Conservation (phyloP, 2,329 filamentous ascomycete species). For the Botrytis byssoidea region DNA sequence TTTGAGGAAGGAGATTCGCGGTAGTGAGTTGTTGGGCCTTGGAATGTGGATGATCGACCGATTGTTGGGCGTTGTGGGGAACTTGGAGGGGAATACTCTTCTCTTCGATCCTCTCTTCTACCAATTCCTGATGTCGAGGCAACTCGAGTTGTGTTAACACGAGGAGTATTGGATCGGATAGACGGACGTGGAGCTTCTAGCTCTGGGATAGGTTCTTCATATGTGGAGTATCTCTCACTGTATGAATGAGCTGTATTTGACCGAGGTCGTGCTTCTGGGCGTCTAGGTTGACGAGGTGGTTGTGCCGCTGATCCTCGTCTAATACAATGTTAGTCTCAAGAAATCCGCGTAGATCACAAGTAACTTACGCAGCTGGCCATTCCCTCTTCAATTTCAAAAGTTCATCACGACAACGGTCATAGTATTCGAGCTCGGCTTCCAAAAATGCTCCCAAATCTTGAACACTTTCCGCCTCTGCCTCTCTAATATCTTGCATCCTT, state of each 20-base stretch:
- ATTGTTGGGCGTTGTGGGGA: conserved; percentile 47
- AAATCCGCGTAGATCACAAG: not conserved
- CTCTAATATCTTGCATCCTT: conserved; percentile 95
- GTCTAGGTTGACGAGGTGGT: conserved; percentile 30
- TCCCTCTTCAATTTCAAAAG: conserved; percentile 67
- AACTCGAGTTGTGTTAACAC: conserved; percentile 28
- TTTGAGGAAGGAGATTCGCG: conserved; percentile 50
- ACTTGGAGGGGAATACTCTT: conserved; percentile 31
- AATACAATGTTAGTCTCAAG: not conserved
- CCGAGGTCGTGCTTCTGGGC: conserved; percentile 46
- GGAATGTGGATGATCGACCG: conserved; percentile 56
- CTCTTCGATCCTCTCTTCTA: conserved; percentile 28
- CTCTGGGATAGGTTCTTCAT: conserved; percentile 50
- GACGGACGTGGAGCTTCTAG: conserved; percentile 46
- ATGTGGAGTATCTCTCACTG: conserved; percentile 55
- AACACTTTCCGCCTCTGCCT: conserved; percentile 81
- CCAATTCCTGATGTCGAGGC: conserved; percentile 32
- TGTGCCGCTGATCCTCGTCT: conserved; percentile 16
- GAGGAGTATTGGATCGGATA: conserved; percentile 46
- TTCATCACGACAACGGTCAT: conserved; percentile 86
- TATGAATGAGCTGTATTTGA: conserved; percentile 65
- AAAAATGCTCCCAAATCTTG: conserved; percentile 77
- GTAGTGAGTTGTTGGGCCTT: conserved; percentile 52
- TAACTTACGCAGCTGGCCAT: conserved; percentile 61
- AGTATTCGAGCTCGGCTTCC: conserved; percentile 85